Base-by-base conservation (phyloP, 495 filamentous ascomycete species). In the Neurospora sp. region DNA sequence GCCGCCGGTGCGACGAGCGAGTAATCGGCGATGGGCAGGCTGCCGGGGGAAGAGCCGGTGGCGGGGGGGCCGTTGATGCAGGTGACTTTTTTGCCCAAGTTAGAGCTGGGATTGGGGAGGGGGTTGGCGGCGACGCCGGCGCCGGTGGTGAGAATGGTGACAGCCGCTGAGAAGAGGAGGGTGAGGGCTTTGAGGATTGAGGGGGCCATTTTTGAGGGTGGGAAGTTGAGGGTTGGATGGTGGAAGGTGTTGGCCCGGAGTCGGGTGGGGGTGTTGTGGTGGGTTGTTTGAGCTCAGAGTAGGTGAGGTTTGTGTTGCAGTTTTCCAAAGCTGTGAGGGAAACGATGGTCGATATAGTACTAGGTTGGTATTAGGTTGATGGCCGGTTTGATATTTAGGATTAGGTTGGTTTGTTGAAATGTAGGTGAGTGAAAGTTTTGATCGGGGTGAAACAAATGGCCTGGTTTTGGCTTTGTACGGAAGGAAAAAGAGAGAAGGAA, bases 51-150 rank as follows among this genome's bases (percentile, higher is more conserved):
- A 28, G 75, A 71, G 43, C 70, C 43, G 0, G 77, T 70, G 24
- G 77, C 77, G 6, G 78, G 71, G 45, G 71, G n/a, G 59, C 77
- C 77, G 15, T 59, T 73, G 36, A 75, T 74, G 70, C 77, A 79
- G 40, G 43, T 21, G n/a, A 72, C 48, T 28, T 59, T 39, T 37
- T 15, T 15, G 71, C 9, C 24, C 2, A 11, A 37, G 40, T 17
- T 8, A 43, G 31, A 11, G 13, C n/a, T 28, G 31, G 28, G 13
- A 38, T n/a, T 5, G 8, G 39, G 31, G 54, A 42, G 59, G 42
- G 39, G 71, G 28, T 2, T 40, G 24, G n/a, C 11, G 24, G 24
- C 24, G 24, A 28, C 24, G 37, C 31, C 36, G 4, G 38, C 71
- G 13, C 54, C 72, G 5, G 54, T n/a, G 13, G 72, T 31, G n/a